These are phyloP conservation scores for Tetrahymena borealis DNA, from an alignment of 73 alveolate genomes.

Conservation along the genomic window DNA sequence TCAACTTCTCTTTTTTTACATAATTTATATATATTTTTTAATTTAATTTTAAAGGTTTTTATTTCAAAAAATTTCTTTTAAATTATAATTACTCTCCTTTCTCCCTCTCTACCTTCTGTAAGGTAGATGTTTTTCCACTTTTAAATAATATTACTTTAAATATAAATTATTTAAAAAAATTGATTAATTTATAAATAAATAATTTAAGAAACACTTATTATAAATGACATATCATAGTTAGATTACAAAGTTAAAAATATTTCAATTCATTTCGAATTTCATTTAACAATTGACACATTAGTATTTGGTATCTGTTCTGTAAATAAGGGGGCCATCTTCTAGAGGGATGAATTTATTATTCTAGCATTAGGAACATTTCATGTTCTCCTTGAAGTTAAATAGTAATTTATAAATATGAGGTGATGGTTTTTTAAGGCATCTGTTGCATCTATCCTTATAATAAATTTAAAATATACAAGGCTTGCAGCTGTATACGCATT, in stretches of 20 bases:
- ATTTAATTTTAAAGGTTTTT: too few relatives aligned
- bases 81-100: too few relatives aligned
- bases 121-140: too few relatives aligned
- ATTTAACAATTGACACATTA: background rate
- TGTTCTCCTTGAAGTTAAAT: background rate
- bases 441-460: background rate
- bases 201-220: too few relatives aligned
- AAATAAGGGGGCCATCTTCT: background rate
- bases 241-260: background rate
- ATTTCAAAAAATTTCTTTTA: too few relatives aligned
- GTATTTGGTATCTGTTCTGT: background rate
- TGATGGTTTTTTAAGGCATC: background rate
- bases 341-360: background rate
- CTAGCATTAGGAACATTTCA: background rate
- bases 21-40: too few relatives aligned
- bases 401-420: background rate
- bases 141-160: too few relatives aligned
- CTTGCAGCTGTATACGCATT: background rate
- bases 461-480: background rate
- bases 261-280: background rate
- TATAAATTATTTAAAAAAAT: too few relatives aligned
- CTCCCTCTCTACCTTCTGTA: too few relatives aligned
- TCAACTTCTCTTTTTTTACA: too few relatives aligned
- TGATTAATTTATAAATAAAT: too few relatives aligned
- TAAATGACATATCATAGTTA: too few relatives aligned